Conservation (phyloP, 2,329 filamentous ascomycete genomes). For the Cordyceps cicadae region DNA sequence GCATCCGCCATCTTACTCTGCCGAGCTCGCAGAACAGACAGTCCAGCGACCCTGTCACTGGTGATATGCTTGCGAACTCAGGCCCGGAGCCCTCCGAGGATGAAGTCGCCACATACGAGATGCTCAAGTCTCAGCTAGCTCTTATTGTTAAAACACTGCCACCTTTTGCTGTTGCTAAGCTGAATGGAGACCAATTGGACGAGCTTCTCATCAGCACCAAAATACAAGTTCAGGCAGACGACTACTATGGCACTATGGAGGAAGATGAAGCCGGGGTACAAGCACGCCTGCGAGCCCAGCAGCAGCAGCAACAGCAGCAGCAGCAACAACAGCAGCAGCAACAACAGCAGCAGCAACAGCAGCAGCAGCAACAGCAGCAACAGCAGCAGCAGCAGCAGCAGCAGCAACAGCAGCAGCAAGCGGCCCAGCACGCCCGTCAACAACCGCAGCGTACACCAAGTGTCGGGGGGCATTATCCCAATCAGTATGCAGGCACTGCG, state of each 20-base stretch:
- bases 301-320: conserved; percentile 21
- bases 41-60: conserved; percentile 53
- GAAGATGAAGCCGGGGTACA: conserved; percentile 63
- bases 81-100: conserved; percentile 59
- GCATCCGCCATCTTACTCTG: conserved; percentile 65
- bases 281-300: conserved; percentile 37
- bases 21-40: conserved; percentile 55
- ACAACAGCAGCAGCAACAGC: conserved; percentile 26
- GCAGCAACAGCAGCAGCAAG: conserved; percentile 26
- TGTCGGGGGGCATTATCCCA: conserved; percentile 32
- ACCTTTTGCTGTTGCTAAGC: conserved; percentile 76
- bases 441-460: conserved; percentile 31
- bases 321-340: conserved; percentile 25
- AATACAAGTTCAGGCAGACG: conserved; percentile 62
- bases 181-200: conserved; percentile 78
- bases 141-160: conserved; percentile 68
- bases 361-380: conserved; percentile 29
- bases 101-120: conserved; percentile 56
- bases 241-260: conserved; percentile 73
- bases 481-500: conserved; percentile 33
- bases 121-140: conserved; percentile 65
- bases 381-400: conserved; percentile 19
- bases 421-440: conserved; percentile 22
- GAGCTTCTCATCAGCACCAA: conserved; percentile 75
- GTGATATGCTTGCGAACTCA: conserved; percentile 60